A percentile compares a stretch with the other conserved stretches of the same genome.
These are phyloP conservation scores for Naematelia aurantialba DNA, from an alignment of 768 basidiomycete genomes.

Conservation along the genomic window DNA sequence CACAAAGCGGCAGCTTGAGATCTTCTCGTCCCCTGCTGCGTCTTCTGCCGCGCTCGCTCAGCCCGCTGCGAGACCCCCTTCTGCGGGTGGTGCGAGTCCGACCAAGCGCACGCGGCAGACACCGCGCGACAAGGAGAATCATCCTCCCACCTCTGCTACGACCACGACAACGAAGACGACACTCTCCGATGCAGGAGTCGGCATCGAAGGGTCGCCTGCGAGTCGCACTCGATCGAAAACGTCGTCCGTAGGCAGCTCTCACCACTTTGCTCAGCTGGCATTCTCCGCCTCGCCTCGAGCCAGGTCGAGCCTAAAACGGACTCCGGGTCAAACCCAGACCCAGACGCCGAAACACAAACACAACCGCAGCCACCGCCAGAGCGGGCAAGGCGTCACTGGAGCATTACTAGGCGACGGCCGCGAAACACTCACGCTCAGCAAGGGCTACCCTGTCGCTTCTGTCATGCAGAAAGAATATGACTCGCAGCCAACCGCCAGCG, in stretches of 20 bases:
- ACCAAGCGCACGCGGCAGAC: background rate
- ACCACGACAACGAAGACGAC: background rate
- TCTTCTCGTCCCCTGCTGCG: conserved; percentile 16
- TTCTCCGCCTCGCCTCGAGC: background rate
- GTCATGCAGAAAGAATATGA: conserved; percentile 9
- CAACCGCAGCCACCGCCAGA: too few species aligned
- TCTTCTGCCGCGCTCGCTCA: background rate
- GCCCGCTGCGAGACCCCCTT: too few species aligned
- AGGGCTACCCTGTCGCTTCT: conserved; percentile 25
- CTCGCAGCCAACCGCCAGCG: too few species aligned
- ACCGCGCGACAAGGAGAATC: conserved; percentile 29
- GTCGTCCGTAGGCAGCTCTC: background rate
- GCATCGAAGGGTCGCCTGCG: conserved; percentile 27
- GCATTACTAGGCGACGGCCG: conserved; percentile 27
- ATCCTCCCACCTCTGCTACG: conserved; percentile 10
- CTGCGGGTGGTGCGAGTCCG: conserved; percentile 3
- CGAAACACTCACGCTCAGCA: conserved; percentile 31
- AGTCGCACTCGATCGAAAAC: conserved; percentile 32
- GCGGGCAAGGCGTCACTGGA: background rate
- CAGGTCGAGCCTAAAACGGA: too few species aligned
- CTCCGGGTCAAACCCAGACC: too few species aligned
- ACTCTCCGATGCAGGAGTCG: too few species aligned
- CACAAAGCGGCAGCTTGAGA: conserved; percentile 24
- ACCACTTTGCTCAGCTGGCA: background rate
- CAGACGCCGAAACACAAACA: too few species aligned